Evolutionary conservation across 2,329 filamentous ascomycete genomes (phyloP).

Genomic region (Talaromyces piceae): DNA sequence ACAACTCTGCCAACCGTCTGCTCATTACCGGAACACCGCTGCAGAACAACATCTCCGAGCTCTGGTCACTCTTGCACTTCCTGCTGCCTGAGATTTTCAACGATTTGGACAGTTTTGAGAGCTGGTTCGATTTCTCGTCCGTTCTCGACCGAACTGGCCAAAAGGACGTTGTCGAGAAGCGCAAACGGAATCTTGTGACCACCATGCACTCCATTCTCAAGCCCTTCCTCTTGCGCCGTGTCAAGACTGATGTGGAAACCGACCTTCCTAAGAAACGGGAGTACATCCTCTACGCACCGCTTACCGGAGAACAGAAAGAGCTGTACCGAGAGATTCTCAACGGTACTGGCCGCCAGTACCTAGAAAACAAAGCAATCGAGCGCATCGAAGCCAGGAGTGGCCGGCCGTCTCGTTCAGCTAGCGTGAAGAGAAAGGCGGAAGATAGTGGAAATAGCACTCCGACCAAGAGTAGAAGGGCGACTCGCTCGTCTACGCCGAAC

Average conservation of each 20-base stretch:
- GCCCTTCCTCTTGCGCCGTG: conserved; percentile 74
- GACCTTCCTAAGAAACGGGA: conserved; percentile 93
- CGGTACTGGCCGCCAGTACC: conserved; percentile 52
- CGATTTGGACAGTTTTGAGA: conserved; percentile 84
- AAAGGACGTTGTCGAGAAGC: conserved; percentile 69
- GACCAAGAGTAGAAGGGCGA: conserved; percentile 68
- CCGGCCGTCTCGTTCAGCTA: conserved; percentile 32
- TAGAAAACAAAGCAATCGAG: conserved; percentile 45
- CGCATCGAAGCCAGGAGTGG: conserved; percentile 34
- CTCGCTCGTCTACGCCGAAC: conserved; percentile 65
- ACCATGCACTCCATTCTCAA: conserved; percentile 92
- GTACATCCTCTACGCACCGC: conserved; percentile 88
- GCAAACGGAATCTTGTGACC: conserved; percentile 68
- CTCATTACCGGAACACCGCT: conserved; percentile 92
- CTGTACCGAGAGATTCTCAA: conserved; percentile 83
- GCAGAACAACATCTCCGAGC: conserved; percentile 88
- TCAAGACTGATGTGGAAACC: conserved; percentile 89
- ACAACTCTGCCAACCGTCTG: conserved; percentile 81
- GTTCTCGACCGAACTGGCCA: conserved; percentile 75
- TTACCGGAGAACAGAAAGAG: conserved; percentile 85
- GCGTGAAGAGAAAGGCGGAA: conserved; percentile 52
- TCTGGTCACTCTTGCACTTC: conserved; percentile 94
- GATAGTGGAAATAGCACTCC: conserved; percentile 36
- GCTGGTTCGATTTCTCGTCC: conserved; percentile 95
- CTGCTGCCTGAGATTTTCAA: conserved; percentile 88